Evolutionary conservation across 2,329 filamentous ascomycete genomes (phyloP), one percentile per base, ranked within the genome.

Genomic region (Neofusicoccum ribis): DNA sequence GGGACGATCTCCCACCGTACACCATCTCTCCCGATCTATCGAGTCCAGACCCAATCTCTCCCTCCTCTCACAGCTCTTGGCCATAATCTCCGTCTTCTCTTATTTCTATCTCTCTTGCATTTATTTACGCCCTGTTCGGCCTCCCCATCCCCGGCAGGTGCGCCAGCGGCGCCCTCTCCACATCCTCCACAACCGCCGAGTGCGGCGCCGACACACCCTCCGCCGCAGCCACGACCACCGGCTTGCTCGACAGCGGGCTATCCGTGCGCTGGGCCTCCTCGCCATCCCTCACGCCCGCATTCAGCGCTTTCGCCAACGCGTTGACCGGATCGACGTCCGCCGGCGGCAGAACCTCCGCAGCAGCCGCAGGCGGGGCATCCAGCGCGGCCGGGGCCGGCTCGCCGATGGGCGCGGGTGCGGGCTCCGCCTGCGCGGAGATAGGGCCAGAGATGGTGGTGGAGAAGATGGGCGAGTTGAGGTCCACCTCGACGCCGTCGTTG

Each of bases 111-210:
- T 8, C 7, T 17, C 20, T 49, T 31, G 11, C 17, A 27, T 14
- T 11, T 8, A 17, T 14, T 47, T 20, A 60, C 41, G 50, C 52
- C 8, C 63, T 59, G 17, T 64, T 64, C 34, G 63, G 63, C 20
- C 39, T 41, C 11, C 63, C 63, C 63, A 64, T 64, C 31, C 63
- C 63, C 11, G 63, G 63, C 52, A 64, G 44, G 23, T 64, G 63
- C 44, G 51, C 52, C 11, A 64, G 20, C 44, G 63, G 63, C 3
- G 63, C 34, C 31, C 56, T 47, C 27, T 60, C 56, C 27, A 60
- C 44, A 43, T 60, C 56, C 56, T 60, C 56, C 9, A 60, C 56
- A 3, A 60, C 43, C 9, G 56, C 56, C 43, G 56, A 17, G 20
- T 60, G 56, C 17, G 56, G 56, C 12, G 56, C 56, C 27, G 56